Evolutionary conservation across 2,329 filamentous ascomycete genomes (phyloP).

Genomic region (Stachybotrys chlorohalonatus): DNA sequence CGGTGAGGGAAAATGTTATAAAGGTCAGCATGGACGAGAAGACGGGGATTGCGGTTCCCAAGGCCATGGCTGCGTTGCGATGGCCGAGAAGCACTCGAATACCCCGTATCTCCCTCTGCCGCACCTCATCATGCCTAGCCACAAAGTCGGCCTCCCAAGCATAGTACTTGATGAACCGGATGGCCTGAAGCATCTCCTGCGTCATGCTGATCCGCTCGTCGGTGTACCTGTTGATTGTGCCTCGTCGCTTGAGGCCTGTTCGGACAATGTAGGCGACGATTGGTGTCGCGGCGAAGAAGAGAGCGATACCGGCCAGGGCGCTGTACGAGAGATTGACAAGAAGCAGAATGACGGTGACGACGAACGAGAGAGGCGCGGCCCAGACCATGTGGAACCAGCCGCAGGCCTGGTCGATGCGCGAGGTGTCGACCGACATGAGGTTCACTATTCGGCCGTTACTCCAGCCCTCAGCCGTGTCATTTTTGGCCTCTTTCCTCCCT

Average conservation of each 20-base stretch:
- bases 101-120: conserved; percentile 49
- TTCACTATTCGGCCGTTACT: background rate
- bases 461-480: background rate
- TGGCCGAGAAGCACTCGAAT: background rate
- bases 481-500: background rate
- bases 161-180: conserved; percentile 68
- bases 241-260: background rate
- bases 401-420: conserved; percentile 3
- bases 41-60: background rate
- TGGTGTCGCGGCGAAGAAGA: conserved; percentile 1
- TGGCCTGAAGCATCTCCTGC: conserved; percentile 56
- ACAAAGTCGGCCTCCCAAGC: conserved; percentile 62
- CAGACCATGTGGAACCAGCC: conserved; percentile 4
- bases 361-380: conserved; percentile 1
- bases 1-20: background rate
- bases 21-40: background rate
- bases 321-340: conserved; percentile 4
- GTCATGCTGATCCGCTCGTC: conserved; percentile 1
- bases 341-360: conserved; percentile 1
- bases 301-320: conserved; percentile 2
- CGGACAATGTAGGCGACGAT: conserved; percentile 1
- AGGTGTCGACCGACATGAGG: conserved; percentile 3
- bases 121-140: conserved; percentile 44
- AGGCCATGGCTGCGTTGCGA: background rate
- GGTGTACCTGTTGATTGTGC: conserved; percentile 1